Evolutionary conservation across 805 yeast genomes (phyloP).

Genomic region (Starmerella cellae): DNA sequence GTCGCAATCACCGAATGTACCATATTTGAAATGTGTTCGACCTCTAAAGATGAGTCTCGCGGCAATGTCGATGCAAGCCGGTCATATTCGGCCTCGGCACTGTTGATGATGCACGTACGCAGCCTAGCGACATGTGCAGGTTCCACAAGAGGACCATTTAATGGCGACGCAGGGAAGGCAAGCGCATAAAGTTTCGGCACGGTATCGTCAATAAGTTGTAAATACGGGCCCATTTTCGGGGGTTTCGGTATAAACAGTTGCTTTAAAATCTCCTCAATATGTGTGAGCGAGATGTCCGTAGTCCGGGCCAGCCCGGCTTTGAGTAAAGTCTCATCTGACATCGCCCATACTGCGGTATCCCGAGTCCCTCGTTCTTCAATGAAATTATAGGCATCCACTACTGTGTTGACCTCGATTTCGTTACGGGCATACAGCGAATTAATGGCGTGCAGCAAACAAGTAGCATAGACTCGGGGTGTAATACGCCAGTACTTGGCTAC

Average conservation of each 20-base stretch:
- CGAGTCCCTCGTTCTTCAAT: neutral
- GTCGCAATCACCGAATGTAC: constrained; percentile 41
- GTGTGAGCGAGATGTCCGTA: neutral
- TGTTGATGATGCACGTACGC: constrained; percentile 28
- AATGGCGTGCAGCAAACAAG: constrained; percentile 10
- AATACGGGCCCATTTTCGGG: constrained; percentile 46
- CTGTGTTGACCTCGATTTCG: neutral
- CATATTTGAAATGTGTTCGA: constrained; percentile 44
- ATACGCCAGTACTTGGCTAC: constrained; percentile 15
- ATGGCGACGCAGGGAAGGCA: neutral
- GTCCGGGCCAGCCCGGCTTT: neutral
- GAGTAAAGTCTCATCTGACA: constrained; percentile 5
- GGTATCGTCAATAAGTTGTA: constrained; percentile 38
- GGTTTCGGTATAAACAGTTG: constrained; percentile 22
- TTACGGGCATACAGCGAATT: neutral
- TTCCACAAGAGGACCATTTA: constrained; percentile 28
- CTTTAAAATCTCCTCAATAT: neutral
- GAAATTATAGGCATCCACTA: constrained; percentile 6
- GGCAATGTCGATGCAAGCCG: constrained; percentile 41
- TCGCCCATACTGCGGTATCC: constrained; percentile 10
- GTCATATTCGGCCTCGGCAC: constrained; percentile 36
- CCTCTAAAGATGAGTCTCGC: constrained; percentile 39
- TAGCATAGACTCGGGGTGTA: neutral
- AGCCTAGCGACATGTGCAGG: constrained; percentile 34
- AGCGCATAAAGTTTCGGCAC: constrained; percentile 25